Conservation (phyloP, 2,329 filamentous ascomycete species). For the Nemania bipapillata region DNA sequence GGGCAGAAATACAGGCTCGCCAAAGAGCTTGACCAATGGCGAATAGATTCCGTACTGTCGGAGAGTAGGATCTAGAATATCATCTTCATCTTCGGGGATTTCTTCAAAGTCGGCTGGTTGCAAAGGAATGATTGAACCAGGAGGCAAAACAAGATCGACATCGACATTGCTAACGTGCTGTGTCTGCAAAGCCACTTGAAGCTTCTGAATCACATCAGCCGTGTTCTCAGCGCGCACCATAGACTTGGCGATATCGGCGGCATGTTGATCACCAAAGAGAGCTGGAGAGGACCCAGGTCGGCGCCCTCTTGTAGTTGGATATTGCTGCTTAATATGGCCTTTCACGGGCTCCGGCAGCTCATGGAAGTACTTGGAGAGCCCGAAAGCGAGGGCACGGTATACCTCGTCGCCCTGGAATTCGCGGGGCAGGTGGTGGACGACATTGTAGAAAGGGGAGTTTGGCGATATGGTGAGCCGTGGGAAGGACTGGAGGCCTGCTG, state of each 20-base stretch:
- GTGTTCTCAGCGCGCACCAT: slow-evolving; percentile 86
- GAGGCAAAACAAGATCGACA: slow-evolving; percentile 84
- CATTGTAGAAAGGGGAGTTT: slow-evolving; percentile 88
- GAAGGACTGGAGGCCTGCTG: slow-evolving; percentile 89
- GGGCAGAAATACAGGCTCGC: slow-evolving; percentile 85
- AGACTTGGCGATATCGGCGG: slow-evolving; percentile 84
- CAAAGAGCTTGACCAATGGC: slow-evolving; percentile 79
- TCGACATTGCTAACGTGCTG: slow-evolving; percentile 88
- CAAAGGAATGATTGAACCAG: slow-evolving; percentile 76
- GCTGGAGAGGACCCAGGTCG: slow-evolving; percentile 72
- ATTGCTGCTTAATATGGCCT: slow-evolving; percentile 70
- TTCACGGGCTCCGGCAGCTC: slow-evolving; percentile 84
- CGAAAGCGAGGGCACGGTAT: slow-evolving; percentile 89
- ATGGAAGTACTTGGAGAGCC: slow-evolving; percentile 91
- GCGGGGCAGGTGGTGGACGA: slow-evolving; percentile 87
- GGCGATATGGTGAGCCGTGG: slow-evolving; percentile 92
- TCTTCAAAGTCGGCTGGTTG: slow-evolving; percentile 69
- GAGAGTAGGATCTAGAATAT: slow-evolving; percentile 71
- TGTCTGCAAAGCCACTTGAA: slow-evolving; percentile 80
- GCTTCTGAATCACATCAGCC: slow-evolving; percentile 74
- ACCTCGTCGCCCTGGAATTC: slow-evolving; percentile 96
- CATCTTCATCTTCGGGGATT: slow-evolving; percentile 70
- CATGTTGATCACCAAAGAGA: slow-evolving; percentile 91
- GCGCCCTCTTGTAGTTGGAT: slow-evolving; percentile 64
- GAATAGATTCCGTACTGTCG: slow-evolving; percentile 82